A percentile compares a stretch with the other conserved stretches of the same genome.
Evolutionary conservation across 148 eudicot genomes (phyloP).

Genomic region (Mesembryanthemum crystallinum): DNA sequence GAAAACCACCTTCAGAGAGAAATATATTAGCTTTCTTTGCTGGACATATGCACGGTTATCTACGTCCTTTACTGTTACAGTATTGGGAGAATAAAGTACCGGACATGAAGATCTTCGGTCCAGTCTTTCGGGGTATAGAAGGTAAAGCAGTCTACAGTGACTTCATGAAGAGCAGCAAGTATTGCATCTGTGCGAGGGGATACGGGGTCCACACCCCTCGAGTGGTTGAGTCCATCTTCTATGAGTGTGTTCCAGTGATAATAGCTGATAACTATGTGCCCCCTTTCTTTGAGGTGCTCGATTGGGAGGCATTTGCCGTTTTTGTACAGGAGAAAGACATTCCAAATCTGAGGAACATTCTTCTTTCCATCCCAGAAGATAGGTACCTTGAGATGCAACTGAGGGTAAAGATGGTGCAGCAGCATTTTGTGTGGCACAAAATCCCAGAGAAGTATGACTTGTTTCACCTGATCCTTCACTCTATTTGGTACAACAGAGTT

Average conservation of each 20-base stretch:
- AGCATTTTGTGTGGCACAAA: constrained; percentile 72
- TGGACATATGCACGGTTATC: constrained; percentile 67
- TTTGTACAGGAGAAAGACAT: constrained; percentile 64
- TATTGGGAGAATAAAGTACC: constrained; percentile 62
- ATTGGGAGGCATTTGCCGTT: constrained; percentile 74
- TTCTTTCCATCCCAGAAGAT: constrained; percentile 57
- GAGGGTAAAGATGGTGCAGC: constrained; percentile 50
- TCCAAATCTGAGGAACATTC: constrained; percentile 64
- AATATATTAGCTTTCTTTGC: constrained; percentile 70
- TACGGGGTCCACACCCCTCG: constrained; percentile 73
- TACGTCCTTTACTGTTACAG: constrained; percentile 62
- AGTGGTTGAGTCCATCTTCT: constrained; percentile 67
- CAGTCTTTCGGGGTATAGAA: constrained; percentile 54
- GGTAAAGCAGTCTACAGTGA: constrained; percentile 59
- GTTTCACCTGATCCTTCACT: constrained; percentile 87
- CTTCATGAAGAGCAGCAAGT: constrained; percentile 77
- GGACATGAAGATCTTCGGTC: constrained; percentile 73
- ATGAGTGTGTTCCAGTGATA: constrained; percentile 77
- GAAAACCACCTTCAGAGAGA: constrained; percentile 58
- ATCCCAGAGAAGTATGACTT: constrained; percentile 66
- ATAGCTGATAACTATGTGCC: constrained; percentile 83
- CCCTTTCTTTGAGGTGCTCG: constrained; percentile 68
- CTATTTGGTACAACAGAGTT: constrained; percentile 71
- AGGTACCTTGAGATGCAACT: constrained; percentile 61
- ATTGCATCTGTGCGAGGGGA: constrained; percentile 79